These are phyloP conservation scores for Phytophthora constricta DNA, from an alignment of 352 stramenopile species.

Conservation along the genomic window DNA sequence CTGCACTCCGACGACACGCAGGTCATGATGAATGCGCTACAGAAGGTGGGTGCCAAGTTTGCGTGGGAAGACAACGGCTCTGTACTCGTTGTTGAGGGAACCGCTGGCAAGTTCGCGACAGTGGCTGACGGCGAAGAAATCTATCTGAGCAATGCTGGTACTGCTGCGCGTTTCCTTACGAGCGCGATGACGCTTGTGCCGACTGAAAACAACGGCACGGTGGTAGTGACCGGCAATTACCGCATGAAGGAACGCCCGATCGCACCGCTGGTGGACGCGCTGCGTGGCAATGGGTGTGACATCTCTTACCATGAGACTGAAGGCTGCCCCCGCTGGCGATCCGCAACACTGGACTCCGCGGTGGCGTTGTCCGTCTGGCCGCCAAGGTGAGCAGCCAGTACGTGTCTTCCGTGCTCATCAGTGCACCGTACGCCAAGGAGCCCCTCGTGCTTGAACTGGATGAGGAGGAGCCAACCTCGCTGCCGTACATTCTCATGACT, in stretches of 20 bases:
- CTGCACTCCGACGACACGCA: constrained; percentile 98
- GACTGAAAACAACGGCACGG: constrained; percentile 40
- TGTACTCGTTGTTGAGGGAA: constrained; percentile 81
- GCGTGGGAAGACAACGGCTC: constrained; percentile 78
- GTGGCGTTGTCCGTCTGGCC: constrained; percentile 85
- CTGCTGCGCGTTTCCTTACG: constrained; percentile 95
- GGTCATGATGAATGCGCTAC: constrained; percentile 97
- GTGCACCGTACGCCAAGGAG: constrained; percentile 85
- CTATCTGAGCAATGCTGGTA: constrained; percentile 91
- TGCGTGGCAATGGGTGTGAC: constrained; percentile 89
- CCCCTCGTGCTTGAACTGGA: constrained; percentile 91
- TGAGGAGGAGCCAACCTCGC: constrained; percentile 96
- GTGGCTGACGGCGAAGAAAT: constrained; percentile 65
- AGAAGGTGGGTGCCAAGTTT: constrained; percentile 90
- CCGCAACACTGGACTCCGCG: constrained; percentile 71
- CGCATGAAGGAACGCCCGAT: constrained; percentile 98
- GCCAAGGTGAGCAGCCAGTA: constrained; percentile 97
- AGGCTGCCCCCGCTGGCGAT: constrained; percentile 83
- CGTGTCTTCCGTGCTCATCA: constrained; percentile 97
- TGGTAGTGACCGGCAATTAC: constrained; percentile 93
- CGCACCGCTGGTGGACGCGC: constrained; percentile 93
- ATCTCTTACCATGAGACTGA: constrained; percentile 71
- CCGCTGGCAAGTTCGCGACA: constrained; percentile 62
- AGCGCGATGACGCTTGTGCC: constrained; percentile 86
- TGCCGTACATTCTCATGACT: constrained; percentile 96